Evolutionary conservation across 768 basidiomycete species (phyloP).

Genomic region (Sutorius australiensis): DNA sequence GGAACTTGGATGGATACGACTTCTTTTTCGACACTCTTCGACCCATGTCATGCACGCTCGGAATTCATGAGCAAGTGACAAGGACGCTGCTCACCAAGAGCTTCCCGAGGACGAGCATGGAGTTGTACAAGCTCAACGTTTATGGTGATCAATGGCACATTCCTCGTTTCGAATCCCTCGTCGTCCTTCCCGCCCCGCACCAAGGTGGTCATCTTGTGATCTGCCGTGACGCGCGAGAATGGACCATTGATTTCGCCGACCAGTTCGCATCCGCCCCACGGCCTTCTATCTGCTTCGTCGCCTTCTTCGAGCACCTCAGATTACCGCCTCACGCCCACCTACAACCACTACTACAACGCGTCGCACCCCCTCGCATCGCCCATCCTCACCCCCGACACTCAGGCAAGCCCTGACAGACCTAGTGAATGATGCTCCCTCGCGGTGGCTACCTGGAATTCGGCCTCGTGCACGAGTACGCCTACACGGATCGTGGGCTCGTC

Average conservation of each 20-base stretch:
- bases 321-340: too few species aligned
- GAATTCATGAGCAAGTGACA: background rate
- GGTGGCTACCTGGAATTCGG: slow-evolving; percentile 11
- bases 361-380: too few species aligned
- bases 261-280: too few species aligned
- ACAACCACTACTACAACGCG: too few species aligned
- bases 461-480: slow-evolving; percentile 11
- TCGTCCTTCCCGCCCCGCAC: slow-evolving; percentile 42
- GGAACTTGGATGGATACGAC: slow-evolving; percentile 36
- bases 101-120: slow-evolving; percentile 5
- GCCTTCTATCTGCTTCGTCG: too few species aligned
- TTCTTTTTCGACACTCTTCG: slow-evolving; percentile 28
- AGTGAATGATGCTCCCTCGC: background rate
- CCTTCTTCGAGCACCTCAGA: too few species aligned
- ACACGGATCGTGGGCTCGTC: background rate
- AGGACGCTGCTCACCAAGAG: slow-evolving; percentile 1
- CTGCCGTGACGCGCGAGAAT: background rate
- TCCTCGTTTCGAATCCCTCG: slow-evolving; percentile 32
- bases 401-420: too few species aligned
- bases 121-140: slow-evolving; percentile 47
- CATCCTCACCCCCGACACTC: too few species aligned
- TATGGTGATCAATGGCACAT: slow-evolving; percentile 32
- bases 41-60: background rate
- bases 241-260: too few species aligned
- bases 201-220: slow-evolving; percentile 13